These are phyloP conservation scores for Penicillium expansum DNA, from an alignment of 2,329 filamentous ascomycete genomes.

Conservation along the genomic window DNA sequence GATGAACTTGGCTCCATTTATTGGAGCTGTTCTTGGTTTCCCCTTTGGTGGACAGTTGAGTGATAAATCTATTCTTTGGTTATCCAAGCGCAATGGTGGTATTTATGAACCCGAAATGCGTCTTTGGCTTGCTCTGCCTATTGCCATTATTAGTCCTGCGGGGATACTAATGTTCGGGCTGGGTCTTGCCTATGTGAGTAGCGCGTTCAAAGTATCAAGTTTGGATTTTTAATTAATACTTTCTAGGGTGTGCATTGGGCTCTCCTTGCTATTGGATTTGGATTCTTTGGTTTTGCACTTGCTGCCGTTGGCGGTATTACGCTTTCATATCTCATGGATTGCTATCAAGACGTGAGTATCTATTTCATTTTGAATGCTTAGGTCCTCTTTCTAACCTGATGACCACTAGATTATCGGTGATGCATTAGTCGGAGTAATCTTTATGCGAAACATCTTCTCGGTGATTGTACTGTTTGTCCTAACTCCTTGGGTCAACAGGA, in stretches of 20 bases:
- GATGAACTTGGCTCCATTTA: slow-evolving; percentile 42
- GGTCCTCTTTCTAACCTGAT: background rate
- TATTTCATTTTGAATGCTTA: background rate
- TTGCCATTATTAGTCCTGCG: slow-evolving; percentile 32
- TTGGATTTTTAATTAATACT: no score
- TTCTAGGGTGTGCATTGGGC: slow-evolving; percentile 27
- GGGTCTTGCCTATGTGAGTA: slow-evolving; percentile 27
- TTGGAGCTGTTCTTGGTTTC: slow-evolving; percentile 40
- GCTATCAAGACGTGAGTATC: slow-evolving; percentile 29
- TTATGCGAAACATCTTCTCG: slow-evolving; percentile 46
- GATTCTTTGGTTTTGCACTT: slow-evolving; percentile 19
- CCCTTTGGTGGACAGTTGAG: slow-evolving; percentile 36
- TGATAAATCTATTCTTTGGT: slow-evolving; percentile 39
- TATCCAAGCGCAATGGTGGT: slow-evolving; percentile 40
- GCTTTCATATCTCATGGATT: slow-evolving; percentile 32
- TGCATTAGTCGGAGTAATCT: slow-evolving; percentile 45
- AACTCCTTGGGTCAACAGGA: slow-evolving; percentile 38
- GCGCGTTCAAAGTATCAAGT: no score
- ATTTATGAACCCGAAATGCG: slow-evolving; percentile 48
- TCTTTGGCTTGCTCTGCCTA: slow-evolving; percentile 33
- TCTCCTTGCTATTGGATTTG: slow-evolving; percentile 29
- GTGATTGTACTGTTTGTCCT: slow-evolving; percentile 48
- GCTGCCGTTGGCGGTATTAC: slow-evolving; percentile 23
- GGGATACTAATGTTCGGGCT: slow-evolving; percentile 43
- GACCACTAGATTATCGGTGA: slow-evolving; percentile 47